These are phyloP conservation scores for Xanthoconium separans DNA, from an alignment of 1,284 basidiomycete species.

Conservation along the genomic window DNA sequence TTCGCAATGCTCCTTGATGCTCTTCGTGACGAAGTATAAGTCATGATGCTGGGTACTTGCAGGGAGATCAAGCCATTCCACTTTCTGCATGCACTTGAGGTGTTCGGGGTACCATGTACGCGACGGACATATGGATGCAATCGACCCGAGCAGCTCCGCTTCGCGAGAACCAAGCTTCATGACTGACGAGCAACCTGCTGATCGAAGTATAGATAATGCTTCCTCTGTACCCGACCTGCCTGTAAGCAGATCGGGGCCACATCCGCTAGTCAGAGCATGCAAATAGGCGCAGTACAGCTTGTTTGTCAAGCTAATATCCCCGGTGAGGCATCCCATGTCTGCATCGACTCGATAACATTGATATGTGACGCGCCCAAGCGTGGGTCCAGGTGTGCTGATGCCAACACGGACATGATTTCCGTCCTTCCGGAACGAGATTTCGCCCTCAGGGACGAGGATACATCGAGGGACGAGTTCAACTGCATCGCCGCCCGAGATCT, in stretches of 20 bases:
- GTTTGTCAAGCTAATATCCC: conserved; percentile 33
- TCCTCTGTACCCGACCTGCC: conserved; percentile 45
- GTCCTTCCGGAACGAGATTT: conserved; percentile 24
- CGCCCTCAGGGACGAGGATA: conserved; percentile 34
- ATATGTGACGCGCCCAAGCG: conserved; percentile 20
- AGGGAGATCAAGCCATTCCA: conserved; percentile 16
- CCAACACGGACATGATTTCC: conserved; percentile 26
- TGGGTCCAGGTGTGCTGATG: conserved; percentile 13
- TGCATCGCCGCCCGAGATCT: neutral
- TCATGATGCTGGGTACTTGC: conserved; percentile 34
- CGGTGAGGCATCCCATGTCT: conserved; percentile 38
- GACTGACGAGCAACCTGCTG: conserved; percentile 40
- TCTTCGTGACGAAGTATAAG: conserved; percentile 25
- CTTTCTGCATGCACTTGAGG: conserved; percentile 38
- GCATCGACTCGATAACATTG: conserved; percentile 41
- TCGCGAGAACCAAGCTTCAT: conserved; percentile 33
- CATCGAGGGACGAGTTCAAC: neutral
- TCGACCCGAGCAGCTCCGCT: conserved; percentile 32
- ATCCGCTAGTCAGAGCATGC: conserved; percentile 43
- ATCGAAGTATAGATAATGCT: conserved; percentile 39
- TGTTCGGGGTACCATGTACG: conserved; percentile 40
- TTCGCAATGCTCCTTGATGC: conserved; percentile 33
- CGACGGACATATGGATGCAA: conserved; percentile 36
- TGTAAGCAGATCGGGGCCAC: conserved; percentile 46
- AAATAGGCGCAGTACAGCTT: conserved; percentile 43